A percentile compares a stretch with the other conserved stretches of the same genome.
Evolutionary conservation across 2,329 filamentous ascomycete species (phyloP).

Genomic region (Fusarium sororula): DNA sequence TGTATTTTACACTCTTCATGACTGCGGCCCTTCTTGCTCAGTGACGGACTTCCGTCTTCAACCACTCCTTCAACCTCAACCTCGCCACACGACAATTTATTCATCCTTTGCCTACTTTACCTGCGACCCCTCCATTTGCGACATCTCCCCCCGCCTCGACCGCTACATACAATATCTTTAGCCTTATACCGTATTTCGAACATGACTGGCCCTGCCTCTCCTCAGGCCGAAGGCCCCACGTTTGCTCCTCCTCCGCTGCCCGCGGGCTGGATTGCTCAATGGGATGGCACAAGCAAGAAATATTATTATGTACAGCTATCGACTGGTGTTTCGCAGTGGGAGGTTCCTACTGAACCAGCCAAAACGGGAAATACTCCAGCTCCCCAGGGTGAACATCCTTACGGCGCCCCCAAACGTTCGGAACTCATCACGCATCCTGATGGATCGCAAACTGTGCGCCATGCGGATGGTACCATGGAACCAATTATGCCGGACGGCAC

Average conservation of each 20-base stretch:
- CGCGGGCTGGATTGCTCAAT: conserved; percentile 75
- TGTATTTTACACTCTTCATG: conserved; percentile 31
- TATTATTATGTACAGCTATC: conserved; percentile 79
- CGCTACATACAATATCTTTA: conserved; percentile 15
- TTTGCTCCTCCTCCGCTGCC: conserved; percentile 69
- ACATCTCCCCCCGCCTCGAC: conserved; percentile 20
- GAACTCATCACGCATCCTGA: conserved; percentile 70
- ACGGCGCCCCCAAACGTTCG: conserved; percentile 63
- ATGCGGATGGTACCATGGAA: conserved; percentile 69
- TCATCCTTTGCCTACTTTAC: neutral
- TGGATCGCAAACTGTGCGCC: conserved; percentile 68
- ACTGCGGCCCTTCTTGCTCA: conserved; percentile 39
- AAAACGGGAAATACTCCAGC: conserved; percentile 69
- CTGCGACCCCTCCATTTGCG: conserved; percentile 23
- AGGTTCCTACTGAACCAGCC: conserved; percentile 72
- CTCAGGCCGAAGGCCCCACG: conserved; percentile 67
- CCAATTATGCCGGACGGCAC: conserved; percentile 64
- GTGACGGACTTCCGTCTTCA: conserved; percentile 40
- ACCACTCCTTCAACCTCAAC: conserved; percentile 6
- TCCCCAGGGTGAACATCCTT: conserved; percentile 67
- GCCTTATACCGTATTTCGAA: conserved; percentile 2
- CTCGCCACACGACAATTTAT: conserved; percentile 15
- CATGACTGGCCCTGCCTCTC: conserved; percentile 68
- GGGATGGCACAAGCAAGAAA: conserved; percentile 70
- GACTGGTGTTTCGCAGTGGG: conserved; percentile 78